phyloP scores from a whole-genome alignment of 441 rosid genomes.

The Kokia cookei region DNA sequence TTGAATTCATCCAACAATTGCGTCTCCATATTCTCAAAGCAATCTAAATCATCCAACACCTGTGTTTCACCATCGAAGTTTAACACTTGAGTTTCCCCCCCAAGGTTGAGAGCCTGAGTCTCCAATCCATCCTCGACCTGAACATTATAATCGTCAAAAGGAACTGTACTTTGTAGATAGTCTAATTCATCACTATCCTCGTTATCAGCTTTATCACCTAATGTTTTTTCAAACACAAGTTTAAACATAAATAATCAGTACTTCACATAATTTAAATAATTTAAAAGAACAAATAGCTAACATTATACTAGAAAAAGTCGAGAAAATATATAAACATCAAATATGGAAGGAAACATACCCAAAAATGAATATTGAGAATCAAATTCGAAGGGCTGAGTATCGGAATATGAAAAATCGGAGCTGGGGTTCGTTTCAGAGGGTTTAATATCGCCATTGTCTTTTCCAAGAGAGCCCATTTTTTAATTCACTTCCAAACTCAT shows the following conservation, averaged over 20 bases:
- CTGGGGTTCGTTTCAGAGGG: slow-evolving; percentile 1
- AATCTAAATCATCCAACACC: slow-evolving; percentile 24
- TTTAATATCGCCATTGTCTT: slow-evolving; percentile 3
- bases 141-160: slow-evolving; percentile 24
- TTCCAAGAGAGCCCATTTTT: slow-evolving; percentile 40
- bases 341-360: slow-evolving; percentile 18
- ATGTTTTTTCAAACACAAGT: not conserved
- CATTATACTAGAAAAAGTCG: not conserved
- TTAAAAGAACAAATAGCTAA: not conserved
- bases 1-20: slow-evolving; percentile 36
- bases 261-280: not conserved
- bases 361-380: slow-evolving; percentile 28
- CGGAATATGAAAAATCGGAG: slow-evolving; percentile 11
- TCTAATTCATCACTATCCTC: slow-evolving; percentile 11
- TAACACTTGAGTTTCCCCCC: slow-evolving; percentile 41
- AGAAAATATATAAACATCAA: not conserved
- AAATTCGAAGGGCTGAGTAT: slow-evolving; percentile 39
- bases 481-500: slow-evolving; percentile 18
- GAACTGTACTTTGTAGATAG: slow-evolving; percentile 18
- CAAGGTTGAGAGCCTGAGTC: slow-evolving; percentile 47
- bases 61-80: slow-evolving; percentile 30
- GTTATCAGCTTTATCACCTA: slow-evolving; percentile 22
- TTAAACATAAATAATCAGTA: not conserved
- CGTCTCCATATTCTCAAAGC: slow-evolving; percentile 18
- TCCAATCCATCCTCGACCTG: slow-evolving; percentile 36